Evolutionary conservation across 179 eudicot genomes (phyloP), one percentile per base, ranked within the genome.

Genomic region (Vitellaria paradoxa): DNA sequence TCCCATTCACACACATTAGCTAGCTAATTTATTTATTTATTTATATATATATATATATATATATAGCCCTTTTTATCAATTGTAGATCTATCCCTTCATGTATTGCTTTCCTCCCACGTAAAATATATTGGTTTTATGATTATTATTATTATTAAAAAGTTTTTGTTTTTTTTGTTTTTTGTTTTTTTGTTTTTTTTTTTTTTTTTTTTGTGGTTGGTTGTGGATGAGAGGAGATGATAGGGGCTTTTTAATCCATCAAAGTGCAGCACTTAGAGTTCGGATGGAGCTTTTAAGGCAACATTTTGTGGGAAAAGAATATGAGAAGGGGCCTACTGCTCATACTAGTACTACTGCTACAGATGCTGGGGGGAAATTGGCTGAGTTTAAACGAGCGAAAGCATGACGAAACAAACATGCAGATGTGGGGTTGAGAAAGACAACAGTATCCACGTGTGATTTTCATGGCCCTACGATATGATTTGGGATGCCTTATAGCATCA

Each of bases 351-450:
- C 67, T 30, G 56, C 21, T 7, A 3, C n/a, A 9, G 63, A 8
- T 55, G 75, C 17, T 14, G 63, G 23, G 8, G 79, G 12, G 55
- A 65, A 57, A 13, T 12, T 2, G 49, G 70, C 57, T 79, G 79
- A 79, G 78, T 76, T 76, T 70, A 81, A 79, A 76, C 78, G 79
- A 17, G 77, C 88, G 88, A 84, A 85, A 90, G 94, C 89, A 83
- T 90, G 90, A 90, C 91, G 85, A 30, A 24, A 26, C 2, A 64
- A 30, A 23, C 46, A 87, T 18, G 68, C 17, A 69, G 45, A 42
- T 26, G 7, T 50, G 64, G 55, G 70, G 68, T 55, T 49, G 81
- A 76, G 76, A 80, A 77, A 78, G 40, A 74, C 61, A 53, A 78
- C 73, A 62, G 52, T 57, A 67, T 80, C 80, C 79, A 82, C 77